Conservation (phyloP, 1,284 basidiomycete species). For the Farysia itapuensis region DNA sequence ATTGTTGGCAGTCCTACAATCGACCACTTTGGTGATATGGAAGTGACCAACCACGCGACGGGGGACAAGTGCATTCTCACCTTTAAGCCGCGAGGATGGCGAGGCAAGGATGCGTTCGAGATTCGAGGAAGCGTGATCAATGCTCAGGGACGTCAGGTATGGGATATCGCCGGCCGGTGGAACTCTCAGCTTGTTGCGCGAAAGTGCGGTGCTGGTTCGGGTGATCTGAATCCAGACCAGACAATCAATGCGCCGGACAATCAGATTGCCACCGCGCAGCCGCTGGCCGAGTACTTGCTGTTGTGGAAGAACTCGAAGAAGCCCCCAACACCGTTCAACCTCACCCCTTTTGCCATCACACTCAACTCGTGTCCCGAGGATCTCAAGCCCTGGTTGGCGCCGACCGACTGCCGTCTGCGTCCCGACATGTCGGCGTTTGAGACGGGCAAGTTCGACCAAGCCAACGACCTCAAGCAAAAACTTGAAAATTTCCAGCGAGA, state of each 20-base stretch:
- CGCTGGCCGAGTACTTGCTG: constrained; percentile 70
- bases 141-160: constrained; percentile 69
- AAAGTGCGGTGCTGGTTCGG: constrained; percentile 67
- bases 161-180: constrained; percentile 96
- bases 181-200: constrained; percentile 90
- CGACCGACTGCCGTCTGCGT: constrained; percentile 89
- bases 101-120: constrained; percentile 86
- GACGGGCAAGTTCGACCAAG: constrained; percentile 81
- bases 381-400: constrained; percentile 74
- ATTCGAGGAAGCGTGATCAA: constrained; percentile 83
- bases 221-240: constrained; percentile 74
- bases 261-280: constrained; percentile 59
- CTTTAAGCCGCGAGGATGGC: constrained; percentile 95
- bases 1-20: constrained; percentile 90
- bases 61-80: constrained; percentile 85
- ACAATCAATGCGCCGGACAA: constrained; percentile 34
- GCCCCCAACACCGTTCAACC: constrained; percentile 65
- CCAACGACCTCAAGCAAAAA: constrained; percentile 79
- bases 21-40: constrained; percentile 92
- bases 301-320: constrained; percentile 91
- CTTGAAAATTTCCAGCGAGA: constrained; percentile 87
- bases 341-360: constrained; percentile 93
- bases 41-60: constrained; percentile 89
- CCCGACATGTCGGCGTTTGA: constrained; percentile 96
- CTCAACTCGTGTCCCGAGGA: constrained; percentile 76